These are phyloP conservation scores for Croton setiger DNA, from an alignment of 441 rosid genomes.

Conservation along the genomic window DNA sequence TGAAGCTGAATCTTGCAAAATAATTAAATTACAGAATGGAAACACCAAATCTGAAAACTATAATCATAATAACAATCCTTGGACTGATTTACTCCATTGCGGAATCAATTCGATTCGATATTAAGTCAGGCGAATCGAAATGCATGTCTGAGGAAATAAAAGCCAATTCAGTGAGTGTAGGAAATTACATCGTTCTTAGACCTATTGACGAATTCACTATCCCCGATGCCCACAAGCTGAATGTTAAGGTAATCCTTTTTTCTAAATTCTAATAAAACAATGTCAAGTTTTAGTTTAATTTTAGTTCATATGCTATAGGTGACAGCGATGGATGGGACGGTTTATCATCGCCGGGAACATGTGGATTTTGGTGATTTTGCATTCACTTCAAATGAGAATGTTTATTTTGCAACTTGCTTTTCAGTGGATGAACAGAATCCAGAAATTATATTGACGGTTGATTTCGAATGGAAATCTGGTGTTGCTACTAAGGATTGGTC, in stretches of 20 bases:
- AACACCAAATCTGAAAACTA: constrained; percentile 15
- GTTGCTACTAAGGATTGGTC: constrained; percentile 76
- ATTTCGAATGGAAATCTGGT: constrained; percentile 84
- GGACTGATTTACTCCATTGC: constrained; percentile 24
- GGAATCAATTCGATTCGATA: constrained; percentile 60
- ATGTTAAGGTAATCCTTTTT: constrained; percentile 46
- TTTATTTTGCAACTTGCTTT: constrained; percentile 68
- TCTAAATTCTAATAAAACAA: not conserved
- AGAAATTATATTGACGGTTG: constrained; percentile 34
- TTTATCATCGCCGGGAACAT: constrained; percentile 46
- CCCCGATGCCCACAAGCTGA: constrained; percentile 56
- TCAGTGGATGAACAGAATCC: constrained; percentile 40
- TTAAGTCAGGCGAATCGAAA: constrained; percentile 55
- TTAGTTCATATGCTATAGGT: constrained; percentile 37
- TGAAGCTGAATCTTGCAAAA: not conserved
- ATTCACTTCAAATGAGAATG: constrained; percentile 62
- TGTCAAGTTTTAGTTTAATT: not conserved
- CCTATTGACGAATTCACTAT: constrained; percentile 45
- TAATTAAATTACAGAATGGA: constrained; percentile 15
- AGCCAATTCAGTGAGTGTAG: constrained; percentile 54
- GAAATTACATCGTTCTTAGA: constrained; percentile 55
- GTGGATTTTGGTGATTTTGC: constrained; percentile 67
- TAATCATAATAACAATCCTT: constrained; percentile 15
- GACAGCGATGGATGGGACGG: constrained; percentile 59
- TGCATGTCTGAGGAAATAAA: constrained; percentile 88